phyloP scores from a whole-genome alignment of 768 basidiomycete genomes.

The Leccinum subtestaceum region DNA sequence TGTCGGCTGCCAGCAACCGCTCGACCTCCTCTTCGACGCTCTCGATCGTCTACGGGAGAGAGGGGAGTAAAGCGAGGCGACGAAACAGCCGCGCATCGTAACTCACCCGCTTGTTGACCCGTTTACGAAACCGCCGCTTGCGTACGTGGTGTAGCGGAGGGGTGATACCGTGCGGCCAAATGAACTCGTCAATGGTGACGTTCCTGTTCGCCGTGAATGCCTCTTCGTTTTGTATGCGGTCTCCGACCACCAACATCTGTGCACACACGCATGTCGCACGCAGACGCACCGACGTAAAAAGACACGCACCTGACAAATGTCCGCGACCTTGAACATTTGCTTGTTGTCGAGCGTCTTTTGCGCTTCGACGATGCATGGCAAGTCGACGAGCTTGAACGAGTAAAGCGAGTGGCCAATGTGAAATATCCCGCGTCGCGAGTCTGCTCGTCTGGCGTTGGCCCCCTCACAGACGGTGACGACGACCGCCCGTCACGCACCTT shows the following conservation, averaged over 20 bases:
- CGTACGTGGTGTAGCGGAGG: slow-evolving; percentile 89
- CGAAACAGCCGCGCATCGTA: background rate
- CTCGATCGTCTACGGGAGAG: slow-evolving; percentile 71
- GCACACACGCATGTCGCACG: slow-evolving; percentile 12
- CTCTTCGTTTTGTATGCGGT: slow-evolving; percentile 71
- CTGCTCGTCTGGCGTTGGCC: slow-evolving; percentile 39
- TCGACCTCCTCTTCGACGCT: slow-evolving; percentile 94
- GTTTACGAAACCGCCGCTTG: slow-evolving; percentile 89
- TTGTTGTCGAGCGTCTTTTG: slow-evolving; percentile 96
- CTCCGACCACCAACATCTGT: slow-evolving; percentile 90
- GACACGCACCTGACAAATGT: slow-evolving; percentile 84
- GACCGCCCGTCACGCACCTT: slow-evolving; percentile 50
- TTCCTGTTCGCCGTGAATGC: slow-evolving; percentile 56
- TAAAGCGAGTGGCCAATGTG: slow-evolving; percentile 80
- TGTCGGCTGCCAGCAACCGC: slow-evolving; percentile 77
- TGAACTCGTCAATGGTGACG: slow-evolving; percentile 92
- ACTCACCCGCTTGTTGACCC: slow-evolving; percentile 76
- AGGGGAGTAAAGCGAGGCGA: slow-evolving; percentile 1
- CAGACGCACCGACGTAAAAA: slow-evolving; percentile 2
- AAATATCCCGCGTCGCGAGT: slow-evolving; percentile 87
- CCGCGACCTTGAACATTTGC: slow-evolving; percentile 98
- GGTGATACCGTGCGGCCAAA: slow-evolving; percentile 95
- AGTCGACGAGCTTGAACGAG: slow-evolving; percentile 90
- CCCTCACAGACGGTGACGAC: background rate
- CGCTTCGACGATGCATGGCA: slow-evolving; percentile 90